phyloP scores from a whole-genome alignment of 176 grass and related monocot species.

The Aegilops tauschii region DNA sequence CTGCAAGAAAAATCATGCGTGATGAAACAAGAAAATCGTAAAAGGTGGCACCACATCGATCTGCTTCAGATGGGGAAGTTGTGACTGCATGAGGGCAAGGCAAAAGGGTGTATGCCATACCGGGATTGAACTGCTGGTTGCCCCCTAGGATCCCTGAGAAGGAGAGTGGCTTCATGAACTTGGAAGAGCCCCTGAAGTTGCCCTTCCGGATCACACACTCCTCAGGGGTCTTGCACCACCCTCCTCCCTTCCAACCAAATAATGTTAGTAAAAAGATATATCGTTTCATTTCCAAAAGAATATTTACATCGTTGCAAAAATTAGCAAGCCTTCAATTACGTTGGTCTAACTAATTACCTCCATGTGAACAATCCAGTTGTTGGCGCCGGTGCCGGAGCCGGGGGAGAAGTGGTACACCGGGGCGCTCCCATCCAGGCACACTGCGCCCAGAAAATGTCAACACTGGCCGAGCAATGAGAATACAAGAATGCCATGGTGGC shows the following conservation, averaged over 20 bases:
- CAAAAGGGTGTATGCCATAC: slow-evolving; percentile 2
- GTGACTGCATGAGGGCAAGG: not conserved
- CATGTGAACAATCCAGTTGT: slow-evolving; percentile 76
- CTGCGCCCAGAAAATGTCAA: slow-evolving; percentile 3
- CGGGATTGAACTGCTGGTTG: slow-evolving; percentile 51
- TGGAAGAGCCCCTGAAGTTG: slow-evolving; percentile 74
- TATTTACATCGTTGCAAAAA: too few relatives aligned
- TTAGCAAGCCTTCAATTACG: not conserved
- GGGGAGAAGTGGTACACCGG: slow-evolving; percentile 68
- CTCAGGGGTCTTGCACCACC: slow-evolving; percentile 73
- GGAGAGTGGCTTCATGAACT: slow-evolving; percentile 63
- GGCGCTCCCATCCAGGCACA: slow-evolving; percentile 67
- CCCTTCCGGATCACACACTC: slow-evolving; percentile 61
- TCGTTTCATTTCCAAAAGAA: not conserved
- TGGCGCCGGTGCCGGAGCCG: slow-evolving; percentile 62
- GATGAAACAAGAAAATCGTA: not conserved
- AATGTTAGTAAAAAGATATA: not conserved
- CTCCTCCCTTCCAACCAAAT: slow-evolving; percentile 61
- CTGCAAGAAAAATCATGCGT: slow-evolving; percentile 25
- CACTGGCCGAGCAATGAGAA: not conserved
- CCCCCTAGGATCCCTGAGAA: slow-evolving; percentile 71
- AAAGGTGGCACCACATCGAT: not conserved
- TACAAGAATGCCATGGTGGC: not conserved
- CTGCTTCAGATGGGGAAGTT: not conserved
- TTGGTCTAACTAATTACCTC: slow-evolving; percentile 32